Evolutionary conservation across 768 basidiomycete genomes (phyloP), one percentile per base, ranked within the genome.

Genomic region (Calocybe cyanea): DNA sequence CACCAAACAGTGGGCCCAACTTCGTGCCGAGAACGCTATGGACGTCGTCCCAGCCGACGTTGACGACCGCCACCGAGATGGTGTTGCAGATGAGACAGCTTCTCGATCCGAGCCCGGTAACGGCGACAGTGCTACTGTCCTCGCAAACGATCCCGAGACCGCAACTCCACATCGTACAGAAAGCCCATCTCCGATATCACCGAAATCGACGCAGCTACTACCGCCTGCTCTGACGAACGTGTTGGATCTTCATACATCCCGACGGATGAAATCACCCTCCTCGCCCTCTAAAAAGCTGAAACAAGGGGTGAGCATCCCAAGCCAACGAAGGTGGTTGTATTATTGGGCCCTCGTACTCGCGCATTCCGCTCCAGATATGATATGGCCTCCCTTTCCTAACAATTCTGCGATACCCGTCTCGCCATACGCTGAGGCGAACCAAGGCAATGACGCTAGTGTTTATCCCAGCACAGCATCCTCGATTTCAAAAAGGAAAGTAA

Each of bases 281-380:
- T 45, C 59, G 6, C 51, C 55, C 31, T 56, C 54, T 33, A 60
- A 63, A 53, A 69, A 65, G 48, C 44, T 51, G 50, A 72, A 68
- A 57, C 81, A 76, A 52, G 85, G 85, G 9, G 83, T 90, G 34
- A 86, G 82, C 50, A 92, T 92, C 52, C 85, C 89, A 0, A 86
- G 83, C 46, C 90, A 92, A 61, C 75, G 81, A 2, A 80, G 90
- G 15, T 91, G 82, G 72, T 66, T 93, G 4, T 74, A 78, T 52
- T 92, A 92, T 57, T 92, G 85, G 85, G 78, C 81, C 0, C 69
- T 81, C 9, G 57, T 83, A n/a, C 69, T 87, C 13, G 67, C 76
- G 3, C 68, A 75, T 38, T 74, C 76, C 32, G 79, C 72, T 0
- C 85, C 83, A 3, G 48, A 62, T 2, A 69, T 72, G 19, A 61